Evolutionary conservation across 768 basidiomycete genomes (phyloP).

Genomic region (Tulasnella sp.): DNA sequence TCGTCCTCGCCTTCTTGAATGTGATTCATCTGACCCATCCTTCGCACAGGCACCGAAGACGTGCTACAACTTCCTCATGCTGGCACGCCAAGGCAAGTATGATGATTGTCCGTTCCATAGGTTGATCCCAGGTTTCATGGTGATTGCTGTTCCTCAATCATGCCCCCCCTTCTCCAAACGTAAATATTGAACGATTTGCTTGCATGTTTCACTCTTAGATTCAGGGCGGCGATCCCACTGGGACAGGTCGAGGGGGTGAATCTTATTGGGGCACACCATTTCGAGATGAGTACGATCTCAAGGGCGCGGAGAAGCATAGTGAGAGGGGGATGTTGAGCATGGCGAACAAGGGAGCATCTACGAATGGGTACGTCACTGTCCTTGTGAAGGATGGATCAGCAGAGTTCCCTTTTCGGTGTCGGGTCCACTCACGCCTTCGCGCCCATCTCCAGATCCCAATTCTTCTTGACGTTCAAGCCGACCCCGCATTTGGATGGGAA

Average conservation of each 20-base stretch:
- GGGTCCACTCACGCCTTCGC: slow-evolving; percentile 2
- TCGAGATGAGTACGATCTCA: slow-evolving; percentile 84
- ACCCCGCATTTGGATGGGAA: slow-evolving; percentile 83
- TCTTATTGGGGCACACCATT: slow-evolving; percentile 95
- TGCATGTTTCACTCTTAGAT: slow-evolving; percentile 39
- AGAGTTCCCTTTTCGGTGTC: slow-evolving; percentile 2
- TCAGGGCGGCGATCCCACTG: slow-evolving; percentile 97
- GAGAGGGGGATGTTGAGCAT: slow-evolving; percentile 78
- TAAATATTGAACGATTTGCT: not conserved
- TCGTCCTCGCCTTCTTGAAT: too few species aligned
- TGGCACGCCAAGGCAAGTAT: slow-evolving; percentile 85
- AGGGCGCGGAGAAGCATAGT: slow-evolving; percentile 82
- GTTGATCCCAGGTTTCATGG: slow-evolving; percentile 92
- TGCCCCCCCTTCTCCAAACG: not conserved
- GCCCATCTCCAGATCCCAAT: slow-evolving; percentile 72
- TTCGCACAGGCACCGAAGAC: slow-evolving; percentile 79
- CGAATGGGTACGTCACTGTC: slow-evolving; percentile 55
- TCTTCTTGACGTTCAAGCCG: slow-evolving; percentile 80
- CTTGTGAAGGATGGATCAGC: too few species aligned
- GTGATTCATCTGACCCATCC: not conserved
- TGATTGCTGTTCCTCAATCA: slow-evolving; percentile 31
- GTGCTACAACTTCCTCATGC: slow-evolving; percentile 95
- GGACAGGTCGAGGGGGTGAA: slow-evolving; percentile 87
- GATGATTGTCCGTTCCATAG: slow-evolving; percentile 85
- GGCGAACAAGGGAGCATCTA: slow-evolving; percentile 89